phyloP scores from a whole-genome alignment of 148 eudicot genomes.

The Spergularia marina region DNA sequence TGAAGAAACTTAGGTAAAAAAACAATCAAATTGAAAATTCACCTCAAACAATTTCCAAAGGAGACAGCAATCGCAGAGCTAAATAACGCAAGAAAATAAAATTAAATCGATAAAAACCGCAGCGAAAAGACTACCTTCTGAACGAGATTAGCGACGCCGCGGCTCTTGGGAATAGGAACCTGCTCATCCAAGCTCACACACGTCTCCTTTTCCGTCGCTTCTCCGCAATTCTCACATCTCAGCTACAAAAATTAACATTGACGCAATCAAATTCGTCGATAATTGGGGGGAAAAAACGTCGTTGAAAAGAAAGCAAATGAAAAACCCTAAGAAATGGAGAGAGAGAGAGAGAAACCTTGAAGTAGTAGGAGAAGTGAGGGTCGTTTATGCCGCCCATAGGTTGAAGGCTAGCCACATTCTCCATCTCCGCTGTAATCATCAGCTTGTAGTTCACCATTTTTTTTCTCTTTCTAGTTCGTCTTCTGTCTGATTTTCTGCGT shows the following conservation, averaged over 20 bases:
- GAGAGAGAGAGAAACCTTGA: conserved; percentile 54
- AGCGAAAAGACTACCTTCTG: conserved; percentile 56
- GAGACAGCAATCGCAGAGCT: too few species aligned
- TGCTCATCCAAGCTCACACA: conserved; percentile 60
- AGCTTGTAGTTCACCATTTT: conserved; percentile 72
- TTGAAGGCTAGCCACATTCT: conserved; percentile 63
- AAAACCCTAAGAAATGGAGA: neutral
- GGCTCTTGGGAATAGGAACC: conserved; percentile 49
- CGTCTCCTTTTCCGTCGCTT: conserved; percentile 68
- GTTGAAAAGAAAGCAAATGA: neutral
- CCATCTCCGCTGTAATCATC: conserved; percentile 70
- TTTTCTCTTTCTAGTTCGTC: conserved; percentile 9
- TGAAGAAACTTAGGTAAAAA: too few species aligned
- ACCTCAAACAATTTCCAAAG: too few species aligned
- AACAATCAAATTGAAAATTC: too few species aligned
- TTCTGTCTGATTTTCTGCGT: conserved; percentile 8
- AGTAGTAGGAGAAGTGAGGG: conserved; percentile 65
- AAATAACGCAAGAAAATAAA: too few species aligned
- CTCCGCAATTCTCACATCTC: conserved; percentile 87
- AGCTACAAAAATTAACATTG: conserved; percentile 33
- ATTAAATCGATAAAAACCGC: neutral
- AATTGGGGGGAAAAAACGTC: neutral
- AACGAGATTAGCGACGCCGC: conserved; percentile 54
- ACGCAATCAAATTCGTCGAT: too few species aligned
- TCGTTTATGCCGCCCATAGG: conserved; percentile 81